phyloP scores from a whole-genome alignment of 2,329 filamentous ascomycete genomes.

The Pestalotiopsis sp. region DNA sequence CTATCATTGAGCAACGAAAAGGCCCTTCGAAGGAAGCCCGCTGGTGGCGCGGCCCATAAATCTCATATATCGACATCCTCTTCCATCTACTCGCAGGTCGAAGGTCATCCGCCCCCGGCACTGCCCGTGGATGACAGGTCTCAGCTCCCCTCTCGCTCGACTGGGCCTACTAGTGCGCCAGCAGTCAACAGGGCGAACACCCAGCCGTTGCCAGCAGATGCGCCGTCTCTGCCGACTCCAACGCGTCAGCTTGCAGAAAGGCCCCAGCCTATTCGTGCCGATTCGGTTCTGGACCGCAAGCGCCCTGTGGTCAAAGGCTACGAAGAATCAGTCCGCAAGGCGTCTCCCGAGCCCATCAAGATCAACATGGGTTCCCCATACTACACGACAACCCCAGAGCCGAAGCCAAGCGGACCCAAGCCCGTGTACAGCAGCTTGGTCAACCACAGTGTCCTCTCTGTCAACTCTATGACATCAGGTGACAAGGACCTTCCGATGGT shows the following conservation, averaged over 20 bases:
- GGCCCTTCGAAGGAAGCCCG: constrained; percentile 49
- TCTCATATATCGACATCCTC: constrained; percentile 37
- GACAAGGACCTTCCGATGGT: constrained; percentile 64
- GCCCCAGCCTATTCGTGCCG: constrained; percentile 16
- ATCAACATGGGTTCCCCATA: constrained; percentile 31
- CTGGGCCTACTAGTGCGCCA: constrained; percentile 63
- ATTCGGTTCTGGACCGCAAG: constrained; percentile 43
- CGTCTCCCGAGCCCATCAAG: constrained; percentile 27
- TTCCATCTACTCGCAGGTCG: constrained; percentile 37
- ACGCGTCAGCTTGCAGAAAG: constrained; percentile 35
- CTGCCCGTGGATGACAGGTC: constrained; percentile 41
- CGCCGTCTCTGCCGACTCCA: constrained; percentile 39
- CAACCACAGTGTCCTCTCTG: constrained; percentile 23
- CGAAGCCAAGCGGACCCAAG: constrained; percentile 13
- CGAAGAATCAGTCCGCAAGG: constrained; percentile 21
- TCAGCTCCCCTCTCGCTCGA: constrained; percentile 64
- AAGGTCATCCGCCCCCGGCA: constrained; percentile 26
- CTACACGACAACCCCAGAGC: constrained; percentile 24
- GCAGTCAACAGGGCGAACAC: constrained; percentile 47
- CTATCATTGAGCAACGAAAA: constrained; percentile 33
- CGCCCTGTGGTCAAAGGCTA: constrained; percentile 35
- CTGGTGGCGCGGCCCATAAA: constrained; percentile 27
- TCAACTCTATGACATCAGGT: constrained; percentile 22
- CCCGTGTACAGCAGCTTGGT: constrained; percentile 14
- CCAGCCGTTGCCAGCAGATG: constrained; percentile 38